Percentiles rank a stretch among this genome's conserved stretches.
Evolutionary conservation across 768 basidiomycete genomes (phyloP).

Genomic region (Dacryopinax primogenitus): DNA sequence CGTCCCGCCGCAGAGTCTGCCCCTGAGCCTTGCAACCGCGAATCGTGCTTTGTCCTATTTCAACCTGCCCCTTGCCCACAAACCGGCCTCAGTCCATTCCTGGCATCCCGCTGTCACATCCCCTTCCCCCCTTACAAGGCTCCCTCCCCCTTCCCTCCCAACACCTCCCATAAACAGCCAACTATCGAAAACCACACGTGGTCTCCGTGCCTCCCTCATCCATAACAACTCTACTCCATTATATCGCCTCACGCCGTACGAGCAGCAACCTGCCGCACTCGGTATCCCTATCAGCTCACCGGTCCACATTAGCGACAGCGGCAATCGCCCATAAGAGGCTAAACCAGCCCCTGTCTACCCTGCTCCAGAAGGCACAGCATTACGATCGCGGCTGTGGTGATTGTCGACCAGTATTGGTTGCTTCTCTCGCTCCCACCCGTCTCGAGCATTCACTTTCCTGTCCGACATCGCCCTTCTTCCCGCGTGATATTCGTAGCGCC

Average conservation of each 20-base stretch:
- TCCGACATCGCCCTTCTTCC: background rate
- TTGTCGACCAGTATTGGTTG: background rate
- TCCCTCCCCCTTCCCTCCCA: background rate
- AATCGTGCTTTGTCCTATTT: slow-evolving; percentile 1
- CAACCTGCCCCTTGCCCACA: background rate
- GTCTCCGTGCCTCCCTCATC: background rate
- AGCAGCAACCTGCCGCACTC: background rate
- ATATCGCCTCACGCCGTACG: background rate
- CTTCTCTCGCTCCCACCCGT: background rate
- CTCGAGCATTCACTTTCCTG: background rate
- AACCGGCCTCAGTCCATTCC: slow-evolving; percentile 7
- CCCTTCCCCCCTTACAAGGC: background rate
- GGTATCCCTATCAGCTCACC: background rate
- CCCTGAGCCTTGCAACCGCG: slow-evolving; percentile 3
- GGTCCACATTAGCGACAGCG: background rate
- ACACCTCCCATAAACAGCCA: slow-evolving; percentile 8
- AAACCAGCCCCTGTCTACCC: background rate
- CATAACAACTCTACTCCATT: background rate
- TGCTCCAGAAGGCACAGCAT: slow-evolving; percentile 5
- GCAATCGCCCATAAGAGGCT: background rate
- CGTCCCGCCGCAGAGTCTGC: slow-evolving; percentile 1
- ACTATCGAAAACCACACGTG: background rate
- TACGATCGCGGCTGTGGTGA: slow-evolving; percentile 5
- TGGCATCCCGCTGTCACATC: slow-evolving; percentile 5
- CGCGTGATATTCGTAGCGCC: background rate